These are phyloP conservation scores for Aureobasidium melanogenum DNA, from an alignment of 2,329 filamentous ascomycete species.

Conservation along the genomic window DNA sequence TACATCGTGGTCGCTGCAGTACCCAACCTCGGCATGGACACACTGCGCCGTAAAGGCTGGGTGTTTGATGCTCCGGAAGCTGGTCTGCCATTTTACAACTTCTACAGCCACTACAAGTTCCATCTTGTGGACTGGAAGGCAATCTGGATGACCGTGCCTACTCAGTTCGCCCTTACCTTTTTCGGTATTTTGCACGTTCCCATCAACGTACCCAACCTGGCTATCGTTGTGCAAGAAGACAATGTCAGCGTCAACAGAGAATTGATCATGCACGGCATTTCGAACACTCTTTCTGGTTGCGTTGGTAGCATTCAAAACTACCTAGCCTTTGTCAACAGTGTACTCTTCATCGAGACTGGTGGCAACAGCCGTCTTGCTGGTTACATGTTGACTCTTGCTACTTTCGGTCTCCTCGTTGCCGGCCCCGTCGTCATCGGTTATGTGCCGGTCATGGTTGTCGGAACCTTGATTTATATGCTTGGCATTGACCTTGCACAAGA, in stretches of 20 bases:
- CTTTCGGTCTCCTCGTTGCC: slow-evolving; percentile 71
- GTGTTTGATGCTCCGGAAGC: slow-evolving; percentile 80
- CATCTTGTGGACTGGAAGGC: slow-evolving; percentile 66
- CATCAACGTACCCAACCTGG: slow-evolving; percentile 92
- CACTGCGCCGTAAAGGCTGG: slow-evolving; percentile 70
- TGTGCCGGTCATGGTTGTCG: slow-evolving; percentile 95
- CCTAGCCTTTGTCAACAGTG: slow-evolving; percentile 91
- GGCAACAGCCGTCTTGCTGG: slow-evolving; percentile 82
- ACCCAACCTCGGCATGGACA: slow-evolving; percentile 56
- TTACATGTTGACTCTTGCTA: slow-evolving; percentile 70
- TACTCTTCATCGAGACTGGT: slow-evolving; percentile 92
- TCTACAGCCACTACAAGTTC: slow-evolving; percentile 79
- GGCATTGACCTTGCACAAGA: slow-evolving; percentile 88
- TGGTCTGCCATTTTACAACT: slow-evolving; percentile 91
- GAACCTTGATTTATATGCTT: slow-evolving; percentile 86
- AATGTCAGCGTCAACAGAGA: slow-evolving; percentile 86
- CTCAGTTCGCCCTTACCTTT: slow-evolving; percentile 95
- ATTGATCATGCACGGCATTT: slow-evolving; percentile 83
- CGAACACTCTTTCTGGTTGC: slow-evolving; percentile 81
- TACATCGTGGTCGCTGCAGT: slow-evolving; percentile 67
- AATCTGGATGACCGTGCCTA: slow-evolving; percentile 73
- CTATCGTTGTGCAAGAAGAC: slow-evolving; percentile 83
- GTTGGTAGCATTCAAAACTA: slow-evolving; percentile 91
- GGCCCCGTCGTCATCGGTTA: slow-evolving; percentile 85
- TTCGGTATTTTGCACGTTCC: slow-evolving; percentile 95